A percentile compares a stretch with the other conserved stretches of the same genome.
Evolutionary conservation across 2,329 filamentous ascomycete genomes (phyloP).

Genomic region (Samsoniella hepiali): DNA sequence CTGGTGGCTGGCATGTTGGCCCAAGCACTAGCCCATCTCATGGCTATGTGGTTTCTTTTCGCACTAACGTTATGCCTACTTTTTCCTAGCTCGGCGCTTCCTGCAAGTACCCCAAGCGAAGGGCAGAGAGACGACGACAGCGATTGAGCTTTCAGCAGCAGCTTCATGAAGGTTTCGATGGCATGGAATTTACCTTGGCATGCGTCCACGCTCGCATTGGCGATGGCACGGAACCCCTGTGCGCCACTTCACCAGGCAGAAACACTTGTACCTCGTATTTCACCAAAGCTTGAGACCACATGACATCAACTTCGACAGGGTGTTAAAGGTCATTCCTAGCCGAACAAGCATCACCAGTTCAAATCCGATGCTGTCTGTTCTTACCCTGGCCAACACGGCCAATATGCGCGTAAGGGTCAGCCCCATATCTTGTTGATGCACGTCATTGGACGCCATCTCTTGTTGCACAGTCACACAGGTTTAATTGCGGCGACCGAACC

Average conservation of each 20-base stretch:
- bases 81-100: not conserved
- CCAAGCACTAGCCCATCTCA: conserved; percentile 1
- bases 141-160: not conserved
- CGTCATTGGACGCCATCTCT: conserved; percentile 12
- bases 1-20: not conserved
- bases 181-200: not conserved
- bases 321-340: not conserved
- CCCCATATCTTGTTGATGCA: not conserved
- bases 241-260: not conserved
- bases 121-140: not conserved
- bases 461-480: conserved; percentile 1
- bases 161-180: too few relatives aligned
- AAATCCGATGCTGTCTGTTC: not conserved
- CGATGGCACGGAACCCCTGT: not conserved
- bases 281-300: not conserved
- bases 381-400: not conserved
- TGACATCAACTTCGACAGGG: conserved; percentile 9
- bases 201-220: not conserved
- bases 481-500: conserved; percentile 9
- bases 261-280: conserved; percentile 6
- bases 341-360: not conserved
- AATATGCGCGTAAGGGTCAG: not conserved
- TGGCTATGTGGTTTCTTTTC: not conserved
- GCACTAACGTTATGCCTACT: not conserved
- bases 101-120: not conserved